phyloP scores from a whole-genome alignment of 371 early-diverging fungal genomes.

The Apophysomyces variabilis region DNA sequence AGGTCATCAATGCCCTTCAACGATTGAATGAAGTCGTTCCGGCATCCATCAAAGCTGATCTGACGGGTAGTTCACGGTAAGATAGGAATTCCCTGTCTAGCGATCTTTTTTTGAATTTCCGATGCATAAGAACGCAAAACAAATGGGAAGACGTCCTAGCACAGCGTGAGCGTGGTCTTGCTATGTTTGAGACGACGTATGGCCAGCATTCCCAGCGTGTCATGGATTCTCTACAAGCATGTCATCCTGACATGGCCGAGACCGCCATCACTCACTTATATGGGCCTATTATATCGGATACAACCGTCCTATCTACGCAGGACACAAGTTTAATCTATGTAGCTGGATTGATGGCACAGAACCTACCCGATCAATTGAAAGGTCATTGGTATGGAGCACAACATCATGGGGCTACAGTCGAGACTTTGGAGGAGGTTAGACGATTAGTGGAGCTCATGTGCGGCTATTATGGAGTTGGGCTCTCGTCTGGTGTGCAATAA shows the following conservation, averaged over 20 bases:
- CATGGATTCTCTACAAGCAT: constrained; percentile 27
- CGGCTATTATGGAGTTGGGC: too few species aligned
- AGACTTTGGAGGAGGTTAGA: constrained; percentile 25
- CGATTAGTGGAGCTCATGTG: constrained; percentile 11
- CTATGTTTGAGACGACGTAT: constrained; percentile 38
- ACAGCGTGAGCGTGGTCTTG: constrained; percentile 61
- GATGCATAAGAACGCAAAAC: constrained; percentile 26
- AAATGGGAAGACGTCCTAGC: constrained; percentile 83
- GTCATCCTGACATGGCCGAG: constrained; percentile 43
- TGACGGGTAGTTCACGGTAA: too few species aligned
- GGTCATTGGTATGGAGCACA: constrained; percentile 45
- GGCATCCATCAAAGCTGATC: constrained; percentile 9
- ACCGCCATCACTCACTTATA: constrained; percentile 43
- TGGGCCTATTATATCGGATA: constrained; percentile 36
- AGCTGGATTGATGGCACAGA: constrained; percentile 29
- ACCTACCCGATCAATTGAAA: constrained; percentile 36
- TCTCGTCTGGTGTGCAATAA: too few species aligned
- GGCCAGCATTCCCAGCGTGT: constrained; percentile 36
- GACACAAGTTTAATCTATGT: constrained; percentile 43
- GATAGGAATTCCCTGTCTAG: too few species aligned
- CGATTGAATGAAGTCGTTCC: constrained; percentile 29
- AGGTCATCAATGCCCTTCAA: constrained; percentile 44
- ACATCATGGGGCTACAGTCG: constrained; percentile 35
- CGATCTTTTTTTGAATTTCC: too few species aligned
- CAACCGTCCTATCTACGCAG: constrained; percentile 25